A percentile compares a stretch with the other conserved stretches of the same genome.
Conservation (phyloP, 768 basidiomycete species). For the Xerocomus brunneocitrinus region DNA sequence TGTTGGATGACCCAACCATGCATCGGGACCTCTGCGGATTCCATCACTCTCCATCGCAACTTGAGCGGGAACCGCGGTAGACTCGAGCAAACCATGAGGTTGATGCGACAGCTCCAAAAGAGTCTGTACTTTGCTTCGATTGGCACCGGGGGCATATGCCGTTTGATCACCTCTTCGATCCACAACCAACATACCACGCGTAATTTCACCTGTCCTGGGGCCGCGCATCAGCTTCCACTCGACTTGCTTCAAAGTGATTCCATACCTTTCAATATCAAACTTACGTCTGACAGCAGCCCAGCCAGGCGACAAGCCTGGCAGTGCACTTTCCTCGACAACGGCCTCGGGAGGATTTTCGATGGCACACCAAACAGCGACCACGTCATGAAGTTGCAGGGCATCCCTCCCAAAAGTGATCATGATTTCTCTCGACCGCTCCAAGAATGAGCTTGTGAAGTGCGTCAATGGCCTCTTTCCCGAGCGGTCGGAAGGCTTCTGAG, state of each 20-base stretch:
- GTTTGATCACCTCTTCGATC: slow-evolving; percentile 66
- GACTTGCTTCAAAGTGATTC: not conserved
- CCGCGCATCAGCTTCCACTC: not conserved
- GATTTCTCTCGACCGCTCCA: slow-evolving; percentile 67
- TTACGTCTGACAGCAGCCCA: slow-evolving; percentile 53
- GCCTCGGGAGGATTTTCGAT: slow-evolving; percentile 59
- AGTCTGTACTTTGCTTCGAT: slow-evolving; percentile 59
- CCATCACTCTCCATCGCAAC: slow-evolving; percentile 42
- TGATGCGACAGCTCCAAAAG: slow-evolving; percentile 38
- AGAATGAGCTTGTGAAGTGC: slow-evolving; percentile 78
- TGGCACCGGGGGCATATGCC: slow-evolving; percentile 62
- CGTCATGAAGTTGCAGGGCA: slow-evolving; percentile 87
- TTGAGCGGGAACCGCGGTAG: slow-evolving; percentile 49
- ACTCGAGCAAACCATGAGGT: slow-evolving; percentile 40
- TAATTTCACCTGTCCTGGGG: slow-evolving; percentile 66
- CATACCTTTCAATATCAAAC: slow-evolving; percentile 70
- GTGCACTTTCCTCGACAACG: slow-evolving; percentile 20
- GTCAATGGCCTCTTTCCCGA: slow-evolving; percentile 52
- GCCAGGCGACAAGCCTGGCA: slow-evolving; percentile 36
- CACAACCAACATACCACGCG: slow-evolving; percentile 83
- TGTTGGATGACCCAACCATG: slow-evolving; percentile 18
- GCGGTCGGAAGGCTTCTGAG: slow-evolving; percentile 43
- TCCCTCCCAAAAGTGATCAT: slow-evolving; percentile 82
- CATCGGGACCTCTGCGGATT: slow-evolving; percentile 11
- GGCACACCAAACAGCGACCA: slow-evolving; percentile 85